Percentiles rank a stretch among this genome's conserved stretches.
These are phyloP conservation scores for Apiospora rasikravindrae DNA, from an alignment of 2,329 filamentous ascomycete genomes.

Conservation along the genomic window DNA sequence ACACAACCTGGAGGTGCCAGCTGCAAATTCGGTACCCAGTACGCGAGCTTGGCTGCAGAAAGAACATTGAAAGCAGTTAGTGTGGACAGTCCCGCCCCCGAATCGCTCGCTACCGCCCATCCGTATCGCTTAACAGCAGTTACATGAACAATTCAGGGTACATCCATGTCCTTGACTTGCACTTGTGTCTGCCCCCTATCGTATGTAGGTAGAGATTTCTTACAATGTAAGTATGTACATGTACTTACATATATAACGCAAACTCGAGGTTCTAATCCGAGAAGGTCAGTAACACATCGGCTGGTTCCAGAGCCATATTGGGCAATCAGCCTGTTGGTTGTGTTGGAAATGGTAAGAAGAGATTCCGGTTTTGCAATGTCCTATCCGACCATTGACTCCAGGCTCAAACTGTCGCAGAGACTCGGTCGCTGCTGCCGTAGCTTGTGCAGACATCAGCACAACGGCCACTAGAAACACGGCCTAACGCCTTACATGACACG, in stretches of 20 bases:
- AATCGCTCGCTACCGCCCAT: slow-evolving; percentile 23
- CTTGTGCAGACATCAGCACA: background rate
- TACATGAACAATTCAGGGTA: background rate
- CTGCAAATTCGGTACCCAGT: background rate
- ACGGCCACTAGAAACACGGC: background rate
- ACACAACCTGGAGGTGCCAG: background rate
- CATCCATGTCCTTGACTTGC: background rate
- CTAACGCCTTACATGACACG: slow-evolving; percentile 5
- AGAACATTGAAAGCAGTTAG: background rate
- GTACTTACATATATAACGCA: background rate
- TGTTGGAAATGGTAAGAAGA: background rate
- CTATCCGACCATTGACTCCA: background rate
- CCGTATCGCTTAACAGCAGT: slow-evolving; percentile 18
- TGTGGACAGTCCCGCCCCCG: background rate
- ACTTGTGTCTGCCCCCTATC: background rate
- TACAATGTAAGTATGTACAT: background rate
- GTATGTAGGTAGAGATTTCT: background rate
- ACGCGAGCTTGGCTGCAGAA: slow-evolving; percentile 18
- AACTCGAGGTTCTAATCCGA: too few relatives aligned
- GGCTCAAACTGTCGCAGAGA: slow-evolving; percentile 13
- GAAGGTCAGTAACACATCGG: background rate
- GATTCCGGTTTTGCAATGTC: slow-evolving; percentile 4
- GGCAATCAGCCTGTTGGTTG: background rate
- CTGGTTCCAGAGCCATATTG: background rate
- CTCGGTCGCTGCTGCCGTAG: background rate